These are phyloP conservation scores for Inga laurina DNA, from an alignment of 306 rosid species.

Conservation along the genomic window DNA sequence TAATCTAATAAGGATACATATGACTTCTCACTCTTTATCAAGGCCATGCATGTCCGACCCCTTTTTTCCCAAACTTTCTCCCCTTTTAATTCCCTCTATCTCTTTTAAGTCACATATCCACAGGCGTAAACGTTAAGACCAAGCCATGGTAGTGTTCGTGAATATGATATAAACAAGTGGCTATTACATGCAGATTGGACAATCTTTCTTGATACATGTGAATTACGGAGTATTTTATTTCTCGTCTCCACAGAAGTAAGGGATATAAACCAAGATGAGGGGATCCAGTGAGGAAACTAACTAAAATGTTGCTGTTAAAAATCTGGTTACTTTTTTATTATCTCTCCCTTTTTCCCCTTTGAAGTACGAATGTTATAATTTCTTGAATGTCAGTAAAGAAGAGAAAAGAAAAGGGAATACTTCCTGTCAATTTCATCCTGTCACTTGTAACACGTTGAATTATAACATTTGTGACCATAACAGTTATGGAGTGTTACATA, in stretches of 20 bases:
- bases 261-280: conserved; percentile 14
- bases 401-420: neutral
- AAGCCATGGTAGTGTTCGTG: conserved; percentile 18
- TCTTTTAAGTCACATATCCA: conserved; percentile 48
- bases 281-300: conserved; percentile 50
- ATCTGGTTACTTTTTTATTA: neutral
- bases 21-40: conserved; percentile 49
- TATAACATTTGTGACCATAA: neutral
- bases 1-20: conserved; percentile 51
- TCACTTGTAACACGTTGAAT: neutral
- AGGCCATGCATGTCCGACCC: conserved; percentile 53
- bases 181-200: conserved; percentile 44
- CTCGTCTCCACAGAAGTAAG: neutral
- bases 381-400: neutral
- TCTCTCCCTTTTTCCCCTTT: too few relatives aligned
- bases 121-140: conserved; percentile 50
- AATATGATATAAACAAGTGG: conserved; percentile 36
- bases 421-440: conserved; percentile 1
- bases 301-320: neutral
- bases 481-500: conserved; percentile 2
- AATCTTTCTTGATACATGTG: neutral
- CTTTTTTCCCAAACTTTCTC: conserved; percentile 23
- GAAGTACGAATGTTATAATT: too few relatives aligned
- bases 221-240: neutral
- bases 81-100: neutral